Evolutionary conservation across 75 land plant genomes (phyloP), one percentile per base, ranked within the genome.

Genomic region (Azolla pinnata): DNA sequence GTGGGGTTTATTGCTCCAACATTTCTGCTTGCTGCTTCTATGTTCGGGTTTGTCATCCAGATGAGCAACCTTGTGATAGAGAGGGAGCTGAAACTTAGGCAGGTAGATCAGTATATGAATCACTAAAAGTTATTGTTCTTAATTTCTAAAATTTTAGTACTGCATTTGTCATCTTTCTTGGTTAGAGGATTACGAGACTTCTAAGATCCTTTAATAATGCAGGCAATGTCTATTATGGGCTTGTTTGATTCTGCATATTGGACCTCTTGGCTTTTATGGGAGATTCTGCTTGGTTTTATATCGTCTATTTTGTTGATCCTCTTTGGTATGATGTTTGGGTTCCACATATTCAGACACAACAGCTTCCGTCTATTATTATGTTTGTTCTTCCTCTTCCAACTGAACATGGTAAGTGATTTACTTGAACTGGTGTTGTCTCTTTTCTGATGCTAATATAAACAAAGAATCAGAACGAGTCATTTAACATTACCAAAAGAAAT

Each of bases 181-280:
- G n/a, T n/a, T n/a, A n/a, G n/a, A n/a, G n/a, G n/a, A n/a, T n/a
- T n/a, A n/a, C n/a, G n/a, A n/a, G n/a, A n/a, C n/a, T n/a, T n/a
- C n/a, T n/a, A n/a, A n/a, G n/a, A n/a, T n/a, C n/a, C n/a, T n/a
- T n/a, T n/a, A n/a, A n/a, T n/a, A 32, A 18, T 51, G 68, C 78
- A 93, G 98, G 87, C 84, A 38, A 89, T 93, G 96, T 71, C 81
- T 31, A 84, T 86, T 54, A 93, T 93, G 98, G 98, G 98, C 31
- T 82, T 93, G 12, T 75, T 81, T 61, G 98, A 93, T 52, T 79
- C 98, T 62, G 90, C 85, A 0, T 89, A 85, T 49, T 93, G 98
- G 98, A 42, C 79, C 24, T 83, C 96, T 24, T 93, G 98, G 98
- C 71, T 93, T 34, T 59, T 77, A 28, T 93, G 98, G 96, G 98